Evolutionary conservation across 2,329 filamentous ascomycete genomes (phyloP).

Genomic region (Aspergillus pseudoviridinutans): DNA sequence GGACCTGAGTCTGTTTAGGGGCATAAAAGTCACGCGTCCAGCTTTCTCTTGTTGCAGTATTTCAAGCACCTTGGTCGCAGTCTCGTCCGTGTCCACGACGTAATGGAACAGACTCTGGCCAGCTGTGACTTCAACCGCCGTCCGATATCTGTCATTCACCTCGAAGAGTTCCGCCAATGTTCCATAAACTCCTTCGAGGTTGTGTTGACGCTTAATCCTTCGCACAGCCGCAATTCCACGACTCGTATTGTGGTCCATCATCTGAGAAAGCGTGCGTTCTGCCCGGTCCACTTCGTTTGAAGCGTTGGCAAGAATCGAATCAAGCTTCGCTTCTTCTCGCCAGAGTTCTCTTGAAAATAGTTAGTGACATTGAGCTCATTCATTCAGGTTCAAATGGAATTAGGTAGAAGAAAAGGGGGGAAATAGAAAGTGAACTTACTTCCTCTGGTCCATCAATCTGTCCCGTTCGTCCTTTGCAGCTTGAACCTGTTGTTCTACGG

Average conservation of each 20-base stretch:
- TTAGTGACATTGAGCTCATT: constrained; percentile 6
- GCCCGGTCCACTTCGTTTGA: constrained; percentile 72
- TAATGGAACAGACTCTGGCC: constrained; percentile 94
- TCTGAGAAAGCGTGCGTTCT: constrained; percentile 71
- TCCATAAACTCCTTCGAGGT: constrained; percentile 84
- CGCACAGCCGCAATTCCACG: constrained; percentile 83
- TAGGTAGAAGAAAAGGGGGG: not conserved
- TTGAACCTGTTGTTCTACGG: constrained; percentile 69
- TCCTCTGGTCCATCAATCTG: constrained; percentile 77
- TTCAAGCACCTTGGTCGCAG: constrained; percentile 76
- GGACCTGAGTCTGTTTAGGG: constrained; percentile 73
- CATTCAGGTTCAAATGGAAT: not conserved
- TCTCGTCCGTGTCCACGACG: constrained; percentile 86
- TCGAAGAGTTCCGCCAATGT: constrained; percentile 90
- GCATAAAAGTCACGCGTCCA: constrained; percentile 91
- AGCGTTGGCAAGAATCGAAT: constrained; percentile 70
- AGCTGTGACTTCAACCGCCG: constrained; percentile 88
- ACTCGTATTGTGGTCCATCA: constrained; percentile 86
- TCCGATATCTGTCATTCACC: constrained; percentile 77
- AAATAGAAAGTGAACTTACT: constrained; percentile 40
- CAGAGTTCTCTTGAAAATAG: constrained; percentile 57
- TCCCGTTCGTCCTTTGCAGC: constrained; percentile 75
- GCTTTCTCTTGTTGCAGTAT: constrained; percentile 73
- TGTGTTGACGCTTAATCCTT: constrained; percentile 71
- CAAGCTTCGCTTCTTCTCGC: constrained; percentile 83